These are phyloP conservation scores for Talaromyces verruculosus DNA, from an alignment of 2,329 filamentous ascomycete genomes.

Conservation along the genomic window DNA sequence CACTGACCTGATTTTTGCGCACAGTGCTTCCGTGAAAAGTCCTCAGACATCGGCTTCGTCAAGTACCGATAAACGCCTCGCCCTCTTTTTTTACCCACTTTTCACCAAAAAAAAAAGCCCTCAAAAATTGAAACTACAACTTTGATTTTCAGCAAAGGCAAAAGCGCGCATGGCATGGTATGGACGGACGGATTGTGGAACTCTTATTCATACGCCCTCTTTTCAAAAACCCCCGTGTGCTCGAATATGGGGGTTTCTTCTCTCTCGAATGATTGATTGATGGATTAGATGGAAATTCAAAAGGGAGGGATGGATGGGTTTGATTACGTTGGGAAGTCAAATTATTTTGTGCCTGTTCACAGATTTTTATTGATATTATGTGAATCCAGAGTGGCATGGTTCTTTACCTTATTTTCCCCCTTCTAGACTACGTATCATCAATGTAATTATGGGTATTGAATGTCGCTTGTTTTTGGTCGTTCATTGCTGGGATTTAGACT, in stretches of 20 bases:
- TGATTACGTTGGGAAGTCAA: not conserved
- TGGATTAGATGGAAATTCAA: not conserved
- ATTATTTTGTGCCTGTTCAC: constrained; percentile 4
- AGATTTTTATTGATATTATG: not conserved
- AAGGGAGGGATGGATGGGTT: not conserved
- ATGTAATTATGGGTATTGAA: not conserved
- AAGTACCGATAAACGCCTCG: constrained; percentile 44
- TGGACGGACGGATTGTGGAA: not conserved
- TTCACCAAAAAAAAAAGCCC: not conserved
- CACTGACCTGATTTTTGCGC: not conserved
- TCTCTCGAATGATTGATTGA: constrained; percentile 4
- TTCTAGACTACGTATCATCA: not conserved
- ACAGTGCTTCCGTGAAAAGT: constrained; percentile 68
- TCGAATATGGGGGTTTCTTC: not conserved
- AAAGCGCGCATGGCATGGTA: not conserved
- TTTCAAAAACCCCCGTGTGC: not conserved
- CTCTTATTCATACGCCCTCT: not conserved
- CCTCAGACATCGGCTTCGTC: constrained; percentile 66
- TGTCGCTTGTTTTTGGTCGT: not conserved
- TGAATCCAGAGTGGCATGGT: constrained; percentile 12
- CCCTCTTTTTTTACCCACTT: not conserved
- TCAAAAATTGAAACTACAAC: not conserved
- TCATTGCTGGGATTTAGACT: not conserved
- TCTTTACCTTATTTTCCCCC: no score
- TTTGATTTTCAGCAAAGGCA: not conserved